Percentiles rank a stretch among this genome's conserved stretches.
These are phyloP conservation scores for Microcyclospora tardicrescens DNA, from an alignment of 2,329 filamentous ascomycete species.

Conservation along the genomic window DNA sequence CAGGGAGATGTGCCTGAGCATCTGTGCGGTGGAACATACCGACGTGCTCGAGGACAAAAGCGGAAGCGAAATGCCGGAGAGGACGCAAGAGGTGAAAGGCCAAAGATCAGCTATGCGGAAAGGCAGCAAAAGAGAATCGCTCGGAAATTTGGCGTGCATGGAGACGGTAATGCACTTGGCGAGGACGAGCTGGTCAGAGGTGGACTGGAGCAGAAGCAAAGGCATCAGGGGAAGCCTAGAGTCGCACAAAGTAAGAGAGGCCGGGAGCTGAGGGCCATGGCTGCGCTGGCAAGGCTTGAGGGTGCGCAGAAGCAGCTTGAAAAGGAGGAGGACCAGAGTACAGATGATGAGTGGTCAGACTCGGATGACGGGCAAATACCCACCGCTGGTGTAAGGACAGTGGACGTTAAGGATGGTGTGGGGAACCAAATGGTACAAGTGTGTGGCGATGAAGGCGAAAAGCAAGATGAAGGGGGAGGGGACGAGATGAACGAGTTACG, in stretches of 20 bases:
- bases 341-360: conserved; percentile 32
- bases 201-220: conserved; percentile 49
- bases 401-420: conserved; percentile 39
- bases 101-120: conserved; percentile 53
- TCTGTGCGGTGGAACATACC: conserved; percentile 70
- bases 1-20: conserved; percentile 37
- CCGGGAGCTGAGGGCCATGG: conserved; percentile 61
- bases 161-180: conserved; percentile 56
- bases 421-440: conserved; percentile 59
- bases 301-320: conserved; percentile 27
- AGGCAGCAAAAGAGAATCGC: conserved; percentile 57
- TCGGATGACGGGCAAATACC: conserved; percentile 27
- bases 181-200: conserved; percentile 54
- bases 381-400: conserved; percentile 38
- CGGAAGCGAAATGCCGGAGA: conserved; percentile 33
- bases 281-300: conserved; percentile 62
- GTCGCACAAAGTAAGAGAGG: conserved; percentile 64
- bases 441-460: conserved; percentile 54
- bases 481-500: conserved; percentile 57
- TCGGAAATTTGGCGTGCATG: conserved; percentile 75
- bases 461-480: conserved; percentile 37
- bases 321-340: conserved; percentile 19
- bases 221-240: conserved; percentile 51
- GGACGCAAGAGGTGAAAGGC: conserved; percentile 24
- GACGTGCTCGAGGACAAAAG: conserved; percentile 38